These are phyloP conservation scores for Hanseniaspora thailandica DNA, from an alignment of 805 yeast genomes.

Conservation along the genomic window DNA sequence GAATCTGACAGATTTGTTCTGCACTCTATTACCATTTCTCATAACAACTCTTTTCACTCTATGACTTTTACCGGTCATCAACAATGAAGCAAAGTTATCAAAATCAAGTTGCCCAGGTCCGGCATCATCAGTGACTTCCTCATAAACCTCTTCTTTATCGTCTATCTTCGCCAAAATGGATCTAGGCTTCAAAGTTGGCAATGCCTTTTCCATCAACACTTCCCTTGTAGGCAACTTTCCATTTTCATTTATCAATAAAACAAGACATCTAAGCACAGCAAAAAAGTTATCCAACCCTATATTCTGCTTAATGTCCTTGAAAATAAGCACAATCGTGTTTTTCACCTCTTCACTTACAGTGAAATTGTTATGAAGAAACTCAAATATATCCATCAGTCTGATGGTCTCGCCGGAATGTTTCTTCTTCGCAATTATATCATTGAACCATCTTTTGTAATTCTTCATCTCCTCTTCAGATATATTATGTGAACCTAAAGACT, in stretches of 20 bases:
- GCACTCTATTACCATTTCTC: constrained; percentile 32
- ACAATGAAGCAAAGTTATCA: constrained; percentile 73
- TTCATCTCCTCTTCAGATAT: constrained; percentile 66
- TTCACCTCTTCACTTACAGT: constrained; percentile 43
- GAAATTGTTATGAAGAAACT: constrained; percentile 63
- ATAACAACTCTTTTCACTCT: constrained; percentile 27
- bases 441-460: constrained; percentile 88
- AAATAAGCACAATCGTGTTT: constrained; percentile 40
- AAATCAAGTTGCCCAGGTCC: constrained; percentile 42
- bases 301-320: constrained; percentile 40
- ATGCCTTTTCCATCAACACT: constrained; percentile 35
- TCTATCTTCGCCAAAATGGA: constrained; percentile 59
- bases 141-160: constrained; percentile 34
- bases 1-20: constrained; percentile 55
- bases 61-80: constrained; percentile 63
- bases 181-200: constrained; percentile 68
- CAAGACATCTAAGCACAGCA: constrained; percentile 67
- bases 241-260: constrained; percentile 44
- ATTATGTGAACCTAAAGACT: constrained; percentile 54
- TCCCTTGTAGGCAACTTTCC: constrained; percentile 44
- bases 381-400: constrained; percentile 63
- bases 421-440: constrained; percentile 64
- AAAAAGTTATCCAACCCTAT: constrained; percentile 84
- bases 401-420: constrained; percentile 44
- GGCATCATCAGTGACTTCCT: constrained; percentile 29